Conservation (phyloP, 1,139 yeast species). For the Taphrina flavorubra region DNA sequence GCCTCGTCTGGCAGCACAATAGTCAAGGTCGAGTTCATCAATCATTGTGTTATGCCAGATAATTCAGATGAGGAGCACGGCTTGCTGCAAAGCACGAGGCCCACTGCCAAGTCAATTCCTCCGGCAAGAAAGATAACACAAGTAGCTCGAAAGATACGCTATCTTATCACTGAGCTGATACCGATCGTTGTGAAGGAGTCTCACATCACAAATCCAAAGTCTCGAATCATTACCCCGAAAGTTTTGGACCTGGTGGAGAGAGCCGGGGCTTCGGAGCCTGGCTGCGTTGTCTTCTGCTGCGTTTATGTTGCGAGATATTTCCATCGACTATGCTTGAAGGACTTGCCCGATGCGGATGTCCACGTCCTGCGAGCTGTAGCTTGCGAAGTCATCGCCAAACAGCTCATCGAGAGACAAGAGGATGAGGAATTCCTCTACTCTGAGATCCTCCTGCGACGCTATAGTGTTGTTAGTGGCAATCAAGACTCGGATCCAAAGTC, state of each 20-base stretch:
- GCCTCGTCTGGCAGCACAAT: no score
- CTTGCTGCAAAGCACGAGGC: not conserved
- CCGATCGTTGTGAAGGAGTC: constrained; percentile 65
- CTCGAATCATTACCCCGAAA: constrained; percentile 65
- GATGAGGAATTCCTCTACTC: constrained; percentile 68
- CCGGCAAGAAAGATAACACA: constrained; percentile 36
- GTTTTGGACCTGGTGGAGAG: constrained; percentile 66
- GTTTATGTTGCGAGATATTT: constrained; percentile 32
- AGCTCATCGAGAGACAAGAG: constrained; percentile 68
- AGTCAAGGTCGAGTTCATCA: no score
- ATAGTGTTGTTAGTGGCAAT: constrained; percentile 68
- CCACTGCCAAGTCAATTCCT: constrained; percentile 23
- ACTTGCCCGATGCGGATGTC: constrained; percentile 66
- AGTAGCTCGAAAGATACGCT: constrained; percentile 72
- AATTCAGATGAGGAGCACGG: constrained; percentile 20
- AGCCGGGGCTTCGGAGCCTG: constrained; percentile 76
- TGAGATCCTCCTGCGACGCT: constrained; percentile 78
- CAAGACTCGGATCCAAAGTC: constrained; percentile 63
- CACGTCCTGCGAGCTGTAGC: constrained; percentile 66
- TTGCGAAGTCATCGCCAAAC: constrained; percentile 74
- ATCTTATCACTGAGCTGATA: constrained; percentile 70
- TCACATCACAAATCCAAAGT: constrained; percentile 63
- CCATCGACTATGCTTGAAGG: constrained; percentile 49
- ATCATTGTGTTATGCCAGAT: not conserved
- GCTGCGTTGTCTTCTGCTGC: constrained; percentile 33